Base-by-base conservation (phyloP, 1,284 basidiomycete species). In the Leucoagaricus sp. region DNA sequence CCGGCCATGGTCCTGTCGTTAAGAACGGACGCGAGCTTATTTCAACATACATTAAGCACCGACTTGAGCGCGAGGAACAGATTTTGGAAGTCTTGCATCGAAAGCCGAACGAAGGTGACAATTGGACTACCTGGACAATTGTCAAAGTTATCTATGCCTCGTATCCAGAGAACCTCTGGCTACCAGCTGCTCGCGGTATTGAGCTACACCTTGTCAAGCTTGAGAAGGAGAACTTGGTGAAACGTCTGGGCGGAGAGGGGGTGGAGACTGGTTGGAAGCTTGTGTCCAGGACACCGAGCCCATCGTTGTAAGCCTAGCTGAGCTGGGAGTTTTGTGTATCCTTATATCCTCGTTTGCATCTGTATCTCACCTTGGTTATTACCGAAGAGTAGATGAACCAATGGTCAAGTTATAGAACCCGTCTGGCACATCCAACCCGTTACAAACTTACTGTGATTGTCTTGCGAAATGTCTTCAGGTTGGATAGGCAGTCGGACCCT, bases 1-100 rank as follows among this genome's bases (percentile, higher is more conserved):
- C 96, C 0, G 94, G 86, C 0, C 96, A 98, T 64, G 96, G 96
- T 0, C 89, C 91, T 12, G 82, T 93, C 19, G 79, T 95, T 1
- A 57, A 73, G 1, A 74, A 91, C 46, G 83, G 85, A 19, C 67
- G 79, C 59, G 71, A 78, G 57, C 72, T 83, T 63, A 85, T 98
- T 63, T 68, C 75, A 42, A 81, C 75, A 48, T 98, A 98, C 69
- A 87, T 95, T 59, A 72, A 81, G 48, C 95, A 98, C 69, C 83
- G 96, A 8, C 76, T 89, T 55, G 84, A 93, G 60, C 81, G 96
- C 38, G 96, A 98, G 69, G 75, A 78, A 15, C 89, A 96, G 72
- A 86, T 98, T 33, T 55, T 96, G 1, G 72, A 77, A 12, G 72
- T 88, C 2, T 72, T 96, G 19, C 63, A 69, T 19, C 69, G 69